Base-by-base conservation (phyloP, 2,329 filamentous ascomycete species). In the Mycosphaerella arachidis region DNA sequence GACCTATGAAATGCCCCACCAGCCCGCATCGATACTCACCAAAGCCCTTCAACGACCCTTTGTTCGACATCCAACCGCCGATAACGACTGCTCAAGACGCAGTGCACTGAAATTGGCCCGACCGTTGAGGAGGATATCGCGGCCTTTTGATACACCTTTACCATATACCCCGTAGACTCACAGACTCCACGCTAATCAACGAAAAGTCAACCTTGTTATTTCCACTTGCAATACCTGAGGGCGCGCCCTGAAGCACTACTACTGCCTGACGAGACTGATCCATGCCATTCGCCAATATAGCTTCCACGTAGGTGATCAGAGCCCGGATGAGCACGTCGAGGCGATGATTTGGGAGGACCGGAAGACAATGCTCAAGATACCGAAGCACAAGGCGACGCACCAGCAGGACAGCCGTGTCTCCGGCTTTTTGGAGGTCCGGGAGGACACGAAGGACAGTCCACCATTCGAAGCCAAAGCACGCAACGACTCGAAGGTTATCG, bases 21-120 rank as follows among this genome's bases (percentile, higher is more conserved):
- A 56, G 35, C 53, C 40, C 57, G 57, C 58, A 60, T 60, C 53
- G 58, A 60, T 68, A 64, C 33, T 63, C 66, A 24, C 56, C 59
- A 33, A 67, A 54, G 29, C 54, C 37, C 35, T 18, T 35, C 50
- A 30, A 43, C 9, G n/a, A 37, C 57, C 52, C 52, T 31, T 55
- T 55, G 57, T 59, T 43, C 55, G 51, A 59, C 57, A 45, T 43
- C 57, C 8, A 27, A 2, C 29, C 46, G 29, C 20, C 8, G 20
- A 50, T 20, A n/a, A n/a, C 9, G n/a, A 52, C 10, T 52, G 50
- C 50, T 52, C n/a, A 43, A 16, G 40, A n/a, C 18, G 40, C 40
- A 43, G 16, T n/a, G 40, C 13, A 7, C 40, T 43, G 40, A 18
- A 8, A 43, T 7, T 18, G 16, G 16, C 40, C 7, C 40, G 40